phyloP scores from a whole-genome alignment of 805 yeast genomes.

The Suhomyces tanzawaensis region DNA sequence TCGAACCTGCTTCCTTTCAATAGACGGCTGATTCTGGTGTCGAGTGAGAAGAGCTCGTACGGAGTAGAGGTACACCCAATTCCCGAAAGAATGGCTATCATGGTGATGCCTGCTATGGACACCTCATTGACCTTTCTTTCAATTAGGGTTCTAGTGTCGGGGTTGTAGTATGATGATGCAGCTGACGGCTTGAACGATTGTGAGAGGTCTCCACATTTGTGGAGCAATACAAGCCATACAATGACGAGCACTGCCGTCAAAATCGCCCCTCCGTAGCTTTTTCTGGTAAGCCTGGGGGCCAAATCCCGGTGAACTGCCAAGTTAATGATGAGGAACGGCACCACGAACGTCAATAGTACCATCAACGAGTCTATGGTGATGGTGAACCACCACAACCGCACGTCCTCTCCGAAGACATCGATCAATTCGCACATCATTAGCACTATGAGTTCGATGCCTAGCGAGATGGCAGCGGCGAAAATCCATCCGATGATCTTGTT shows the following conservation, averaged over 20 bases:
- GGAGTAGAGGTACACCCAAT: conserved; percentile 51
- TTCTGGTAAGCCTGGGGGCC: conserved; percentile 13
- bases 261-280: neutral
- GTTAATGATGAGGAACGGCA: conserved; percentile 41
- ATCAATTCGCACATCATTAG: conserved; percentile 38
- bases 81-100: conserved; percentile 50
- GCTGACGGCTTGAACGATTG: conserved; percentile 20
- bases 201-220: conserved; percentile 33
- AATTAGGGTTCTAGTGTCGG: conserved; percentile 25
- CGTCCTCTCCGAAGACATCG: conserved; percentile 18
- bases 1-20: neutral
- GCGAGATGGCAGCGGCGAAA: conserved; percentile 29
- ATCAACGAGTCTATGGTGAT: conserved; percentile 38
- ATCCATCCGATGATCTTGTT: conserved; percentile 18
- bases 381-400: conserved; percentile 36
- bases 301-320: conserved; percentile 29
- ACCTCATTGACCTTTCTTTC: conserved; percentile 46
- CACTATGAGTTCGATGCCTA: conserved; percentile 31
- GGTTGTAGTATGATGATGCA: conserved; percentile 4
- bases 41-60: conserved; percentile 20
- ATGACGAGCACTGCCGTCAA: conserved; percentile 12
- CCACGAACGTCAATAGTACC: conserved; percentile 37
- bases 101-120: conserved; percentile 48
- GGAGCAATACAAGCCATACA: conserved; percentile 34
- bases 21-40: conserved; percentile 4